Percentiles rank a stretch among this genome's conserved stretches.
phyloP scores from a whole-genome alignment of 352 stramenopile species.

The Phytopythium vexans region DNA sequence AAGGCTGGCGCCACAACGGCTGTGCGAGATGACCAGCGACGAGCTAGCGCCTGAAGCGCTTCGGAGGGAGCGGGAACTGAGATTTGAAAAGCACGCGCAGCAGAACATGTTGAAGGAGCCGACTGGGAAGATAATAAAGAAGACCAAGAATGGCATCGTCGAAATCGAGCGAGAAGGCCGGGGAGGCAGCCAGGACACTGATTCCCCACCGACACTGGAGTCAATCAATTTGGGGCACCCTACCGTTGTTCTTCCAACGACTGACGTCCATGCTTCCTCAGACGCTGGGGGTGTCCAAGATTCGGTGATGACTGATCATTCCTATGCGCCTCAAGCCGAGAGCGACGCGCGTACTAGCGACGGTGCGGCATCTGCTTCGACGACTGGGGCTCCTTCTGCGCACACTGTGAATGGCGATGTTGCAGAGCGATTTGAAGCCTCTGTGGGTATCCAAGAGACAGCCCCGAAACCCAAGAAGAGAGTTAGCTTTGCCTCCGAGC shows the following conservation, averaged over 20 bases:
- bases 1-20: constrained; percentile 9
- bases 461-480: constrained; percentile 10
- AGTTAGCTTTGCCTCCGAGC: constrained; percentile 20
- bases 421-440: constrained; percentile 1
- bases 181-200: constrained; percentile 4
- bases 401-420: not conserved
- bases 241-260: not conserved
- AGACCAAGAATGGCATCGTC: constrained; percentile 55
- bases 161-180: constrained; percentile 30
- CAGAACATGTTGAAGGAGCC: constrained; percentile 38
- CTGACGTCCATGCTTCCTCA: not conserved
- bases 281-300: too few species aligned
- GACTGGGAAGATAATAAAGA: constrained; percentile 25
- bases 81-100: constrained; percentile 37
- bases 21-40: constrained; percentile 49
- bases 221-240: constrained; percentile 5
- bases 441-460: not conserved
- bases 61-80: constrained; percentile 37
- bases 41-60: constrained; percentile 48
- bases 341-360: too few species aligned
- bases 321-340: too few species aligned
- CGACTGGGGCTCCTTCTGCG: too few species aligned
- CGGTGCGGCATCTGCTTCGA: too few species aligned
- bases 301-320: too few species aligned
- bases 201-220: constrained; percentile 3